Base-by-base conservation (phyloP, 2,329 filamentous ascomycete genomes). In the Aspergillus hortae region DNA sequence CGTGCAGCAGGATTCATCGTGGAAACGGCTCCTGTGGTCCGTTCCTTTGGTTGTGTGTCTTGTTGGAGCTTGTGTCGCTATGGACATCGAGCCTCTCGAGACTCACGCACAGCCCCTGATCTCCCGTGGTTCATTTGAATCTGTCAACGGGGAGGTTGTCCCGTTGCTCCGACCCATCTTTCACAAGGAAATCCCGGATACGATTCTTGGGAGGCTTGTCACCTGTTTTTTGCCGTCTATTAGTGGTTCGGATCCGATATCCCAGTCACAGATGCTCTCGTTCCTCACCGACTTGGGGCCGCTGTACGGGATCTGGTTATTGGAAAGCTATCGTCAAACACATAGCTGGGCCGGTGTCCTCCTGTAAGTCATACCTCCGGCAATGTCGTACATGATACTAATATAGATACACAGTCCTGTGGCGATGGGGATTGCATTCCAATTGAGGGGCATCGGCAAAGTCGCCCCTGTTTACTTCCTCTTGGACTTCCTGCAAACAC, bases 201-300 rank as follows among this genome's bases (percentile, higher is more conserved):
- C 50, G 4, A 21, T 48, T 9, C 4, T 55, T 10, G 14, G 23
- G 0, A 48, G 49, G 7, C 21, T 52, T 6, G 33, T 52, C 15
- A 36, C 48, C 14, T 52, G 53, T 25, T 55, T 56, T 21, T 11
- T 56, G 11, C 54, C 52, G 3, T 51, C 46, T 2, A 50, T 57
- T 12, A 55, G 48, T 15, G 48, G 46, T 1, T 46, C 51, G 5
- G 46, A 57, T 12, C 44, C 41, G 2, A 11, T 11, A 3, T 45
- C 46, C 6, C 41, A 43, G 3, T 21, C 44, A 3, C 56, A 55
- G 19, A 43, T 54, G 48, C 17, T 57, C 3, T 51, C 52, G 1
- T 57, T 57, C n/a, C 30, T 57, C 14, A 23, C 50, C 2, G 52
- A 54, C 11, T 2, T 55, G 2, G 51, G 48, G 0, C 32, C 48